Conservation (phyloP, 139 green algal genomes). For the Chlorella sp. region DNA sequence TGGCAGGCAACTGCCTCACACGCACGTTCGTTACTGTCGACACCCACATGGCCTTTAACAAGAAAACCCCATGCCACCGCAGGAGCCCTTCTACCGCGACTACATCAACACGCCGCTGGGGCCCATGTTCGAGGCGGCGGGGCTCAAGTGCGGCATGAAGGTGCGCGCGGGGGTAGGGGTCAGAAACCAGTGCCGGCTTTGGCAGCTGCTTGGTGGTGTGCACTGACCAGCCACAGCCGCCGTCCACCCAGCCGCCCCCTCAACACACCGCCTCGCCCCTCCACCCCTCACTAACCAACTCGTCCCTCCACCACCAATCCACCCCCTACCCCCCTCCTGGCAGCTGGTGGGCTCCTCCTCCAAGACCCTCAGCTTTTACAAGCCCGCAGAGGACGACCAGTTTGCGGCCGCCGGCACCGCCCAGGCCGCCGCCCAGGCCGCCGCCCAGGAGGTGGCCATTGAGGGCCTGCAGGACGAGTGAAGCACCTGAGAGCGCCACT, state of each 20-base stretch:
- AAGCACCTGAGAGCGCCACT: too few species aligned
- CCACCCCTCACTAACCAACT: too few species aligned
- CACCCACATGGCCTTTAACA: too few species aligned
- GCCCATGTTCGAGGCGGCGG: constrained; percentile 64
- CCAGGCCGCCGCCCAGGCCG: neutral
- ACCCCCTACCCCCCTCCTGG: neutral
- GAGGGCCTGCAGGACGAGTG: neutral
- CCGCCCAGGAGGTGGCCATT: neutral
- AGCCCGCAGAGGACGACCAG: constrained; percentile 45
- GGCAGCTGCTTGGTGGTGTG: too few species aligned
- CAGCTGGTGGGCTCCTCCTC: constrained; percentile 55
- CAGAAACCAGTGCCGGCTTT: neutral
- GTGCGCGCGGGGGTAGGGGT: neutral
- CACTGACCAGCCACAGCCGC: too few species aligned
- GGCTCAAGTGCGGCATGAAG: constrained; percentile 77
- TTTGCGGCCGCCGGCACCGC: neutral
- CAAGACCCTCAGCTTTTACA: constrained; percentile 80
- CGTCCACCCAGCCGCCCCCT: too few species aligned
- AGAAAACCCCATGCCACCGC: too few species aligned
- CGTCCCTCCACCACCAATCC: too few species aligned
- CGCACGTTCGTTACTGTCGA: too few species aligned
- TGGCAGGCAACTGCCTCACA: too few species aligned
- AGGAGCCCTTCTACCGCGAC: constrained; percentile 79
- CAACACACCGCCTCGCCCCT: too few species aligned
- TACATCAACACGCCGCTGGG: constrained; percentile 59